These are phyloP conservation scores for Tarenaya hassleriana DNA, from an alignment of 345 rosid genomes.

Conservation along the genomic window DNA sequence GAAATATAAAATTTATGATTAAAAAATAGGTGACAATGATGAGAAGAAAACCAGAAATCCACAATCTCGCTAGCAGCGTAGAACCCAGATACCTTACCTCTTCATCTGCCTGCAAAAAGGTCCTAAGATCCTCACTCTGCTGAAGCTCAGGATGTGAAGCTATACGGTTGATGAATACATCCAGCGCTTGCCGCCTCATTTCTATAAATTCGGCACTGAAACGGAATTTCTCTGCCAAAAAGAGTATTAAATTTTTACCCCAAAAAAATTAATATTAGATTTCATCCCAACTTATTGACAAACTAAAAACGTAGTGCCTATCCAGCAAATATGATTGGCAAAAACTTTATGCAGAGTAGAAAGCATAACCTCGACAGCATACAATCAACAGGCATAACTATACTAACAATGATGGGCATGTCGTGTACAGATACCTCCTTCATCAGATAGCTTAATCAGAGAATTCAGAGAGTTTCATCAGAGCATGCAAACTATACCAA, in stretches of 20 bases:
- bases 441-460: no score
- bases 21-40: neutral
- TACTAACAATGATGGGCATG: no score
- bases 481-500: no score
- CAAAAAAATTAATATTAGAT: neutral
- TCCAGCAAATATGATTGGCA: neutral
- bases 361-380: neutral
- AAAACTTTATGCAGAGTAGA: neutral
- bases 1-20: constrained; percentile 7
- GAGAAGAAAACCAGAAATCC: neutral
- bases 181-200: constrained; percentile 87
- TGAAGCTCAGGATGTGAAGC: constrained; percentile 83
- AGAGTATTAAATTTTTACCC: constrained; percentile 14
- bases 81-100: constrained; percentile 46
- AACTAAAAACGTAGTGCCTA: neutral
- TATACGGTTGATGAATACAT: constrained; percentile 80
- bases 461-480: no score
- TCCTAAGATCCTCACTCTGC: constrained; percentile 89
- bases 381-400: no score
- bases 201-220: constrained; percentile 98
- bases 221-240: constrained; percentile 80
- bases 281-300: neutral
- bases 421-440: no score
- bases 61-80: neutral
- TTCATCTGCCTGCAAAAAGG: constrained; percentile 95